Evolutionary conservation across 441 rosid species (phyloP).

Genomic region (Arabidopsis hybrid): DNA sequence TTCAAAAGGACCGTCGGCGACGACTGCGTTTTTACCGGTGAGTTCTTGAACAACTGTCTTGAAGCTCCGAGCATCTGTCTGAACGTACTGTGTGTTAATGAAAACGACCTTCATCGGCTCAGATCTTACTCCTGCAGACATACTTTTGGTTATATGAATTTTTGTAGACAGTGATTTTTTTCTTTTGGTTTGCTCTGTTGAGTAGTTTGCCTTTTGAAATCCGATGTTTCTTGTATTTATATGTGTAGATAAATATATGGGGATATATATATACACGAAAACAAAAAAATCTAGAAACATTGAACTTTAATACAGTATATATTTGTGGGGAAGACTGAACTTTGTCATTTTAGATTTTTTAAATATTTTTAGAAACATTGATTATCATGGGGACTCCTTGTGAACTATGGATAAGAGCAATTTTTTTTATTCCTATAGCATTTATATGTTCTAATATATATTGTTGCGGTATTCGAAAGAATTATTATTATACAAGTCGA

Average conservation of each 20-base stretch:
- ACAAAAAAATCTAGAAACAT: neutral
- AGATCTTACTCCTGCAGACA: conserved; percentile 40
- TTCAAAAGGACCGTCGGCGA: conserved; percentile 32
- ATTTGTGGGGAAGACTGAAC: conserved; percentile 19
- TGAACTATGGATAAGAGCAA: conserved; percentile 33
- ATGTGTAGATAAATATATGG: conserved; percentile 14
- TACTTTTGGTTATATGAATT: neutral
- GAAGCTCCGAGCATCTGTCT: conserved; percentile 57
- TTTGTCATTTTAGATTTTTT: conserved; percentile 10
- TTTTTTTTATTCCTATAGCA: neutral
- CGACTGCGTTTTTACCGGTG: conserved; percentile 56
- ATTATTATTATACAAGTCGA: neutral
- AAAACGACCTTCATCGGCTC: conserved; percentile 55
- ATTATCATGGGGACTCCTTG: conserved; percentile 15
- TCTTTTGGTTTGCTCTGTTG: neutral
- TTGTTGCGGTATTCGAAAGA: neutral
- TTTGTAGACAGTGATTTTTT: neutral
- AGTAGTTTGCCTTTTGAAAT: conserved; percentile 27
- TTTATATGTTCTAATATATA: neutral
- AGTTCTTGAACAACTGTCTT: conserved; percentile 59
- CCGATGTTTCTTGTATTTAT: conserved; percentile 37
- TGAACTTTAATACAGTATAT: neutral
- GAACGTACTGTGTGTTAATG: conserved; percentile 53
- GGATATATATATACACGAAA: neutral
- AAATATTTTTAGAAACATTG: conserved; percentile 16